phyloP scores from a whole-genome alignment of 352 stramenopile genomes.

The Thraustotheca clavata region DNA sequence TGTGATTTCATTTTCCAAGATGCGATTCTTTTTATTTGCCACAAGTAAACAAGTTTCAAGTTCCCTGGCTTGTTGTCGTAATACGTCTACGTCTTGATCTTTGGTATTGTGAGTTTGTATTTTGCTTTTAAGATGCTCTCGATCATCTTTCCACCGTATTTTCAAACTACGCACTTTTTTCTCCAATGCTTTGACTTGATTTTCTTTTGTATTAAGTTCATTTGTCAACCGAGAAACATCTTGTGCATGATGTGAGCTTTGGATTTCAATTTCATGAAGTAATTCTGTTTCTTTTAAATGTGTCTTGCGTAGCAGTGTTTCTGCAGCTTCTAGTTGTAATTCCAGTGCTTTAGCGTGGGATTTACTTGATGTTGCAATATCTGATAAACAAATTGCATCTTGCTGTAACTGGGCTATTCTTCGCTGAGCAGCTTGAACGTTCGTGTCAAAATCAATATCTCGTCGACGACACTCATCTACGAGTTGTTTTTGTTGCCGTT shows the following conservation, averaged over 20 bases:
- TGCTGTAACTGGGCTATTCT: conserved; percentile 1
- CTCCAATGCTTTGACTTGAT: background rate
- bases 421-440: background rate
- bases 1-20: conserved; percentile 27
- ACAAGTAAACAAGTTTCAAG: background rate
- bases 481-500: background rate
- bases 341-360: background rate
- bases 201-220: background rate
- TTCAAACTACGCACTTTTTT: conserved; percentile 16
- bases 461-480: background rate
- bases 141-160: conserved; percentile 12
- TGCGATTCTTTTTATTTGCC: background rate
- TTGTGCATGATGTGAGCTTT: background rate
- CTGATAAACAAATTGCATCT: background rate
- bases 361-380: background rate
- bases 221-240: background rate
- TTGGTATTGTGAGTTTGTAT: background rate
- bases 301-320: conserved; percentile 6
- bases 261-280: background rate
- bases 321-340: background rate
- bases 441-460: background rate
- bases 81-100: background rate
- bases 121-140: conserved; percentile 11
- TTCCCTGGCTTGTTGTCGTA: conserved; percentile 4
- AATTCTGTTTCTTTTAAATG: background rate